Conservation (phyloP, 78 protist genomes). For the Diacronema lutheri region DNA sequence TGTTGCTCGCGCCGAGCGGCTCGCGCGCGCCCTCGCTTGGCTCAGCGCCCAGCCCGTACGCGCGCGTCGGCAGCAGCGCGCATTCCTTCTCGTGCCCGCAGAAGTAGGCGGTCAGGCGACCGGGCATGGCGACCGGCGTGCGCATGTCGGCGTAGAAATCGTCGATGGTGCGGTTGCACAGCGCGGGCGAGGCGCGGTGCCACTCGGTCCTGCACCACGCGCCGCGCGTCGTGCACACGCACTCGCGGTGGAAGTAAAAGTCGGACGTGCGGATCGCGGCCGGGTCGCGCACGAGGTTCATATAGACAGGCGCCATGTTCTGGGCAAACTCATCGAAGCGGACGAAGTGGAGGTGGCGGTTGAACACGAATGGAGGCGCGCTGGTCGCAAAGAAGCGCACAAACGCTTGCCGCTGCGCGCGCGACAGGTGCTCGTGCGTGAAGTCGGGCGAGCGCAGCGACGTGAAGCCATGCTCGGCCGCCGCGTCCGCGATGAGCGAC, state of each 20-base stretch:
- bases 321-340: neutral
- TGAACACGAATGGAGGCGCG: neutral
- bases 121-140: neutral
- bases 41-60: no score
- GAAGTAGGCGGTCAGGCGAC: neutral
- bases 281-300: conserved; percentile 8
- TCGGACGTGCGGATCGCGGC: neutral
- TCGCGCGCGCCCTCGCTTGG: no score
- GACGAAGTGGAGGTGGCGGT: neutral
- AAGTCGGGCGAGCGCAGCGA: neutral
- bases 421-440: neutral
- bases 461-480: neutral
- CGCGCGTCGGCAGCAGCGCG: no score
- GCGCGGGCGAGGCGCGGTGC: neutral
- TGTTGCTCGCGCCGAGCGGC: neutral
- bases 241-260: neutral
- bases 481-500: neutral
- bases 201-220: neutral
- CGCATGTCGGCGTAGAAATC: neutral
- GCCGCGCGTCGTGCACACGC: neutral
- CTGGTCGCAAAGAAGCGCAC: neutral
- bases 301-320: neutral
- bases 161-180: no score
- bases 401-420: neutral
- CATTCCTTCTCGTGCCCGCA: neutral